Conservation (phyloP, 352 stramenopile genomes). For the Blastocystis sp. region DNA sequence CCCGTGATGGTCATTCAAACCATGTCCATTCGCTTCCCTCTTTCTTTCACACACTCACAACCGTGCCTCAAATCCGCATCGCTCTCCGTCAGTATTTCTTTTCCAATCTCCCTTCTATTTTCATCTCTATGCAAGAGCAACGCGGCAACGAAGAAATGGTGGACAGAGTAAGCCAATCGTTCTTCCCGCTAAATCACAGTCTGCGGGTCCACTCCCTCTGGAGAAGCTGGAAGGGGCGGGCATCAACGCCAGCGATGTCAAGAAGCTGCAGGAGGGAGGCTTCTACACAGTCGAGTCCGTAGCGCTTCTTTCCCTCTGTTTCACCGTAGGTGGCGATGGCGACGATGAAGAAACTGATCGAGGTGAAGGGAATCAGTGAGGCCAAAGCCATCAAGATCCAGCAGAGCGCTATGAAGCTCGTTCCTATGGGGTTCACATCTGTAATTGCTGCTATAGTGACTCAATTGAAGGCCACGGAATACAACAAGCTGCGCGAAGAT, state of each 20-base stretch:
- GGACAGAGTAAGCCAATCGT: neutral
- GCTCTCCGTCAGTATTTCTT: neutral
- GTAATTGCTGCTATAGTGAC: no score
- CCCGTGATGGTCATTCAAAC: no score
- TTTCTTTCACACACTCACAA: neutral
- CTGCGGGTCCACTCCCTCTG: conserved; percentile 60
- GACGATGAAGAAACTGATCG: conserved; percentile 90
- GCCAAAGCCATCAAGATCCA: no score
- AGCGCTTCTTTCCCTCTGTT: neutral
- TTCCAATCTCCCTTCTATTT: neutral
- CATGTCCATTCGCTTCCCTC: no score
- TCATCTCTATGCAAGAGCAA: conserved; percentile 11
- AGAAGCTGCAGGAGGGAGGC: conserved; percentile 92
- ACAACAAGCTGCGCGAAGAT: conserved; percentile 75
- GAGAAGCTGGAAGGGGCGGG: conserved; percentile 77
- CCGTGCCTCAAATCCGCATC: neutral
- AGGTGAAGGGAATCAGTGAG: conserved; percentile 56
- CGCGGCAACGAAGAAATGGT: neutral
- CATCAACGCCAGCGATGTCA: conserved; percentile 83
- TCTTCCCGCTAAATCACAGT: neutral
- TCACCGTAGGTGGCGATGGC: conserved; percentile 78
- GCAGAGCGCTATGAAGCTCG: conserved; percentile 80
- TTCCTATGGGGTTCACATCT: conserved; percentile 97
- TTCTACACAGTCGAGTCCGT: conserved; percentile 95
- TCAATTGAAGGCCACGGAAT: conserved; percentile 71